Evolutionary conservation across 2,329 filamentous ascomycete genomes (phyloP), one percentile per base, ranked within the genome.

Genomic region (Xenoacremonium recifei): DNA sequence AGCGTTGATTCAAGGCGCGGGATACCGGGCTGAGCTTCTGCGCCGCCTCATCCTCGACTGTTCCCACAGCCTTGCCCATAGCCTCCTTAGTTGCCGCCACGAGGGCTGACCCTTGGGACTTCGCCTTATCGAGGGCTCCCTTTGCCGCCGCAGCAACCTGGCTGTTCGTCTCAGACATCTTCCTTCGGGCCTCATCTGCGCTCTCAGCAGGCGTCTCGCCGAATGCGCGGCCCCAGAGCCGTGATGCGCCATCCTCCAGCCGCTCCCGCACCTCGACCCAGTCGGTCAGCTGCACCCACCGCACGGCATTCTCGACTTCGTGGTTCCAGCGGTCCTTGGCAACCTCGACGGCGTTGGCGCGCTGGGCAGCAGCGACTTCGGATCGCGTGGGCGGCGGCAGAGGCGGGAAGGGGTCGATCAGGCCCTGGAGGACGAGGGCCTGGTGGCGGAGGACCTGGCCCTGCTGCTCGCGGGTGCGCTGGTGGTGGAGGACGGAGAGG

Each of bases 281-380:
- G 62, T 86, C 79, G 47, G 77, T 81, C 23, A 67, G 73, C 65
- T 89, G 80, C 42, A 80, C 77, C 75, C 80, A 84, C 44, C 72
- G 73, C 41, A 86, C 84, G 38, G 84, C 75, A 47, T 73, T 72
- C 62, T 85, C 77, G 25, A 92, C 66, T 65, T 92, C 87, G 37
- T 76, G 66, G 63, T 93, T 92, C 87, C 87, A 92, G 46, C 79
- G 73, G 57, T 87, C 84, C 70, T 92, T 92, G 55, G 84, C 74
- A 25, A 79, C 71, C 60, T 90, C 85, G 40, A 82, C 61, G 37
- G 87, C 68, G 35, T 74, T 73, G 20, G 75, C 72, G 48, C 76
- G 71, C 53, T 78, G 70, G 38, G 76, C 65, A 27, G 71, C 69
- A 35, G 74, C 71, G 29, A 71, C 62, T 56, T 79, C 74, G 32